Evolutionary conservation across 495 filamentous ascomycete species (phyloP).

Genomic region (Xylaria sp.): DNA sequence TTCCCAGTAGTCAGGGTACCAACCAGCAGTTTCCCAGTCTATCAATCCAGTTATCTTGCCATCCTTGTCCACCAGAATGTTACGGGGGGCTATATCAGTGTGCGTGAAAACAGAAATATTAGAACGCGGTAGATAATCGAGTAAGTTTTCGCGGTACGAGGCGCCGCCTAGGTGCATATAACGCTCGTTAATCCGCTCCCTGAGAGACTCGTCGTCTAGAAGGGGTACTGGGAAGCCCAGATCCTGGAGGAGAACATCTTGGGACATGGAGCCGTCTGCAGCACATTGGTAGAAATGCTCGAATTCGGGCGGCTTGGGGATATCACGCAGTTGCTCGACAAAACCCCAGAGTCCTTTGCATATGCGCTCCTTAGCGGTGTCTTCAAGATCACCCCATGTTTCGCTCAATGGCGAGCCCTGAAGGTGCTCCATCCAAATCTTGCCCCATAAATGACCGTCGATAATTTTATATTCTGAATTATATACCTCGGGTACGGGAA

Average conservation of each 20-base stretch:
- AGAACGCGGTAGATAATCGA: constrained; percentile 45
- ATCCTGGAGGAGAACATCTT: constrained; percentile 45
- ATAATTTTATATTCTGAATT: neutral
- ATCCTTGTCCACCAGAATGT: constrained; percentile 50
- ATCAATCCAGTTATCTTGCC: constrained; percentile 49
- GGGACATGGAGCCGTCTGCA: constrained; percentile 44
- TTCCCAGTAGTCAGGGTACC: constrained; percentile 61
- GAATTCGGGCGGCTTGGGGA: constrained; percentile 37
- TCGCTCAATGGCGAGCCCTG: constrained; percentile 28
- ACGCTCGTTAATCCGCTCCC: constrained; percentile 47
- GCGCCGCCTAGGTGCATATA: constrained; percentile 44
- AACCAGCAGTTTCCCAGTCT: constrained; percentile 56
- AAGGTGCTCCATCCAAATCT: constrained; percentile 38
- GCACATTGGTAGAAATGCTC: constrained; percentile 43
- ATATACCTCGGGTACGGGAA: constrained; percentile 27
- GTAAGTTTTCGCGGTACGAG: constrained; percentile 42
- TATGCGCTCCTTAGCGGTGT: constrained; percentile 39
- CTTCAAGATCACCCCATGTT: constrained; percentile 44
- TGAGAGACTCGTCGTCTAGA: constrained; percentile 37
- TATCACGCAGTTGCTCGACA: constrained; percentile 40
- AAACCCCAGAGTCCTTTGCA: constrained; percentile 47
- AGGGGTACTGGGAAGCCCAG: constrained; percentile 40
- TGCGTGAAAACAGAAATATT: constrained; percentile 42
- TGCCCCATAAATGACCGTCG: constrained; percentile 20
- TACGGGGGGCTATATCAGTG: constrained; percentile 43